Evolutionary conservation across 2,329 filamentous ascomycete genomes (phyloP).

Genomic region (Hymenotorrendiella dingleyae): DNA sequence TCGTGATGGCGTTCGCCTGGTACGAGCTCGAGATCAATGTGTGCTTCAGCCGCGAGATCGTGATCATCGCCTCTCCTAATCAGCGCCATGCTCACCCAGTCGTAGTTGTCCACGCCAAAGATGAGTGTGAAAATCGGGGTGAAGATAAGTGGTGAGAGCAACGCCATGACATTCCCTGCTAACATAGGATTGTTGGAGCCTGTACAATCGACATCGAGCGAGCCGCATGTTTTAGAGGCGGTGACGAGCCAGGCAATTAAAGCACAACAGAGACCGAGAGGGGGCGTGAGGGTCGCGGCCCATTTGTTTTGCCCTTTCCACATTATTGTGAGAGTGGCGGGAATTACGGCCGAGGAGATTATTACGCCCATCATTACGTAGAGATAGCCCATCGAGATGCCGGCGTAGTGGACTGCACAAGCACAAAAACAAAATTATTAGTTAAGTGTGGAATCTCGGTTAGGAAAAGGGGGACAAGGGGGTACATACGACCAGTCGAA

Average conservation of each 20-base stretch:
- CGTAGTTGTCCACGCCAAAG: constrained; percentile 64
- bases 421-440: too few species aligned
- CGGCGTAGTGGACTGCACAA: constrained; percentile 39
- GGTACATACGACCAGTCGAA: constrained; percentile 52
- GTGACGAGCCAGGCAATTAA: constrained; percentile 76
- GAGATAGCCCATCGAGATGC: constrained; percentile 80
- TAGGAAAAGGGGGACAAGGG: not conserved
- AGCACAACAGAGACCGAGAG: constrained; percentile 62
- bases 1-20: constrained; percentile 40
- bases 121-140: constrained; percentile 68
- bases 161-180: constrained; percentile 76
- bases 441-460: not conserved
- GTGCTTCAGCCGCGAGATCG: constrained; percentile 57
- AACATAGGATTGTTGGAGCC: constrained; percentile 87
- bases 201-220: constrained; percentile 65
- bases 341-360: constrained; percentile 78
- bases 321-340: constrained; percentile 71
- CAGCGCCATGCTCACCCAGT: constrained; percentile 76
- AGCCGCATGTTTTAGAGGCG: constrained; percentile 61
- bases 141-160: constrained; percentile 70
- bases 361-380: constrained; percentile 91
- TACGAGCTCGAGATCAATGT: constrained; percentile 60
- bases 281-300: constrained; percentile 64
- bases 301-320: constrained; percentile 77
- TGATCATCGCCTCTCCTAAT: constrained; percentile 77